Percentiles rank a stretch among this genome's conserved stretches.
Conservation (phyloP, 1,284 basidiomycete species). For the Leccinum fallax region DNA sequence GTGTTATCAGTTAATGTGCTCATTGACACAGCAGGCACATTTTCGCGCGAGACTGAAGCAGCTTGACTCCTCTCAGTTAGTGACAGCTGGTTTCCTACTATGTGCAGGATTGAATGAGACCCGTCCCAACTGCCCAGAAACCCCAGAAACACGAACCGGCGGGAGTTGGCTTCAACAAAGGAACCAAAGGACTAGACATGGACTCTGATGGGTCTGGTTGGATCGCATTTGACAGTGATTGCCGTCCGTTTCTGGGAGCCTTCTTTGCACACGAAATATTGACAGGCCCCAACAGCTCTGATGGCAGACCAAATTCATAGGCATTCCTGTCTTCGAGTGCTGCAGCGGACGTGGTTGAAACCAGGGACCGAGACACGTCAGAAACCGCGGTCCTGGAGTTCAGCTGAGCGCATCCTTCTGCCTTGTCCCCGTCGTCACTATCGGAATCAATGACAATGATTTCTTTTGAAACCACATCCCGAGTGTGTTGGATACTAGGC, state of each 20-base stretch:
- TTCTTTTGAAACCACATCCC: conserved; percentile 33
- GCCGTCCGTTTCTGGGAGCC: background rate
- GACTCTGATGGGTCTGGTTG: conserved; percentile 10
- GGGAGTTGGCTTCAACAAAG: conserved; percentile 13
- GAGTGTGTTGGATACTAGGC: conserved; percentile 6
- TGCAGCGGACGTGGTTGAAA: background rate
- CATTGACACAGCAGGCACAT: background rate
- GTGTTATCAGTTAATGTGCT: background rate
- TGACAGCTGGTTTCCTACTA: conserved; percentile 17
- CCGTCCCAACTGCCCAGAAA: background rate
- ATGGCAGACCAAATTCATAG: conserved; percentile 31
- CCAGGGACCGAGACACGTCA: background rate
- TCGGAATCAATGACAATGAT: conserved; percentile 65
- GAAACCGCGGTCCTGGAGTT: background rate
- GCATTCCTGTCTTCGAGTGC: conserved; percentile 20
- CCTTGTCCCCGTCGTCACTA: conserved; percentile 41
- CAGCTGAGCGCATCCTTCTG: background rate
- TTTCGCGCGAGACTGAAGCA: background rate
- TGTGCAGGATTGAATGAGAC: conserved; percentile 6
- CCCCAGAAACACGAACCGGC: conserved; percentile 18
- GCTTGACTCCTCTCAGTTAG: background rate
- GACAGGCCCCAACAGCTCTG: conserved; percentile 24
- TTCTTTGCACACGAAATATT: background rate
- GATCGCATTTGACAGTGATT: background rate
- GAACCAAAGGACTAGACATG: conserved; percentile 24